A percentile compares a stretch with the other conserved stretches of the same genome.
Conservation (phyloP, 345 rosid genomes). For the Crucihimalaya himalaica region DNA sequence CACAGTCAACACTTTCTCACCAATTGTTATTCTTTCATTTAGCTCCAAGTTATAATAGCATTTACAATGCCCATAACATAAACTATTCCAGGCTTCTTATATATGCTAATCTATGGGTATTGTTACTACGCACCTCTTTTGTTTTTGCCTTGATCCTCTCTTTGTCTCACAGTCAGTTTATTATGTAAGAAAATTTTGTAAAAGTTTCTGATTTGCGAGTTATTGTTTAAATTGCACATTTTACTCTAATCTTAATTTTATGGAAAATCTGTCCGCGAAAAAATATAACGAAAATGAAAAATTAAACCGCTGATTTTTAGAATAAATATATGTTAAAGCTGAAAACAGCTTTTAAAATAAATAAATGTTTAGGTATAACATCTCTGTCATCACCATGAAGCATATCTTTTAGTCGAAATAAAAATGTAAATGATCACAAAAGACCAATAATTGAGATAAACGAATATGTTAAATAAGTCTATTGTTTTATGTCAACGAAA, state of each 20-base stretch:
- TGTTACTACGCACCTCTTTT: background rate
- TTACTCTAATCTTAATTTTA: background rate
- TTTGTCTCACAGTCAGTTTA: background rate
- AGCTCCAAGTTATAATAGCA: background rate
- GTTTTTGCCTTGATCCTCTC: too few relatives aligned
- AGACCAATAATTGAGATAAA: background rate
- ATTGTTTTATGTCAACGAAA: background rate
- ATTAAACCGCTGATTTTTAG: background rate
- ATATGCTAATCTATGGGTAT: background rate
- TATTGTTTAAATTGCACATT: background rate
- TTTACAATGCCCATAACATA: background rate
- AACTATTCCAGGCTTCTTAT: background rate
- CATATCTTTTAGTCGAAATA: background rate
- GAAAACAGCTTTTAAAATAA: background rate
- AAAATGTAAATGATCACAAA: background rate
- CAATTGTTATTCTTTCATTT: background rate
- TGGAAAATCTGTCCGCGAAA: background rate
- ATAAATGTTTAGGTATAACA: constrained; percentile 1
- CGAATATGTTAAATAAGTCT: background rate
- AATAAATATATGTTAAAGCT: background rate
- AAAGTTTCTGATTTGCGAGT: background rate
- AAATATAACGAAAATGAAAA: background rate
- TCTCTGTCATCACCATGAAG: background rate
- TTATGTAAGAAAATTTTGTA: background rate
- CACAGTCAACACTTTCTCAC: background rate